Conservation (phyloP, 2,329 filamentous ascomycete genomes). For the Eurotiales sp. region DNA sequence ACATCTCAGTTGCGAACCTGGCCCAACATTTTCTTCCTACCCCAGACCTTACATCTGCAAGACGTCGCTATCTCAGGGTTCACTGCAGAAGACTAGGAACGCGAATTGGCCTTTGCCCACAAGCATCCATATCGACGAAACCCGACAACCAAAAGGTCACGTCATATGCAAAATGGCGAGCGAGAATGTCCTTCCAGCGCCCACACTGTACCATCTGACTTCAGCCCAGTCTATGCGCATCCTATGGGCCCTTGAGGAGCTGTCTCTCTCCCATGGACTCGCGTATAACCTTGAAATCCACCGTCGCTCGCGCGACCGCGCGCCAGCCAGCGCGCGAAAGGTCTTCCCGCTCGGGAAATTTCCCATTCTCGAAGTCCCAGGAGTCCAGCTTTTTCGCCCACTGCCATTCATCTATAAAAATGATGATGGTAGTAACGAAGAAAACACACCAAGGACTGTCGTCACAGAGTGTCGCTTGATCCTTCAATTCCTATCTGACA, state of each 20-base stretch:
- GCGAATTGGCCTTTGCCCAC: too few species aligned
- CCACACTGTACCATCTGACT: conserved; percentile 23
- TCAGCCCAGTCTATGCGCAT: conserved; percentile 21
- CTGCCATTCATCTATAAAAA: conserved; percentile 1
- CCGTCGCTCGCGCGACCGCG: conserved; percentile 15
- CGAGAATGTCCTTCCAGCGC: too few species aligned
- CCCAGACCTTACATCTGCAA: too few species aligned
- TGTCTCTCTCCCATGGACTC: conserved; percentile 16
- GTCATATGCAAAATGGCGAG: too few species aligned
- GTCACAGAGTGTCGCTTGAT: conserved; percentile 26
- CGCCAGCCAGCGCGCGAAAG: conserved; percentile 17
- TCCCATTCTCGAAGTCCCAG: conserved; percentile 21
- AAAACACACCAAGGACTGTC: conserved; percentile 7
- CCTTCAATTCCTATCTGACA: conserved; percentile 23
- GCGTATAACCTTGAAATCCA: conserved; percentile 23
- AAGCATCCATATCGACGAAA: too few species aligned
- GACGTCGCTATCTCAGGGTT: too few species aligned
- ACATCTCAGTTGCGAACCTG: too few species aligned
- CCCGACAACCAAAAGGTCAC: too few species aligned
- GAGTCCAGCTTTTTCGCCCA: conserved; percentile 8
- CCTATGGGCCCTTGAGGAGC: conserved; percentile 26
- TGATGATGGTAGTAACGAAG: neutral
- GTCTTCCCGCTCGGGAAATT: conserved; percentile 25
- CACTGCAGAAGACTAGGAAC: too few species aligned
- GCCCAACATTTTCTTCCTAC: too few species aligned